Percentiles rank a stretch among this genome's conserved stretches.
Evolutionary conservation across 371 early-diverging fungal species (phyloP).

Genomic region (Mucor velutinosus): DNA sequence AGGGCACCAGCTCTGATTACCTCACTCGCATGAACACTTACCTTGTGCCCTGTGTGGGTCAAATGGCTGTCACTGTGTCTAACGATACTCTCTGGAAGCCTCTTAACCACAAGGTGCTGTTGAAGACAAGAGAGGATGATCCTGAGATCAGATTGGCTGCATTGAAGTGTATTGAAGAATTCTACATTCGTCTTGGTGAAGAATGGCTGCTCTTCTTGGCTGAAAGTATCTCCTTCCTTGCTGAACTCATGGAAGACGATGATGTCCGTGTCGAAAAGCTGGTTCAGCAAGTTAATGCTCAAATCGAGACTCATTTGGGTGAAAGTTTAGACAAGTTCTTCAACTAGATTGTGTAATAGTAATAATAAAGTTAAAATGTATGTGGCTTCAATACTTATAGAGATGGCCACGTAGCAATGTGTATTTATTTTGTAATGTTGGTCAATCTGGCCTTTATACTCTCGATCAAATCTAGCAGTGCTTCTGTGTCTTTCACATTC

Average conservation of each 20-base stretch:
- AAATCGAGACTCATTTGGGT: constrained; percentile 88
- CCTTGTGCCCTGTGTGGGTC: constrained; percentile 81
- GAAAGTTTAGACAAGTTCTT: constrained; percentile 84
- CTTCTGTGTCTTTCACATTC: constrained; percentile 14
- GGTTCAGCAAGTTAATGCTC: constrained; percentile 81
- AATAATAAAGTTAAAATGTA: constrained; percentile 4
- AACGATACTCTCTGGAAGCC: constrained; percentile 89
- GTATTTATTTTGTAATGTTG: background rate
- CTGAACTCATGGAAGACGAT: constrained; percentile 92
- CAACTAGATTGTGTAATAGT: constrained; percentile 43
- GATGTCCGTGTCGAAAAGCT: constrained; percentile 77
- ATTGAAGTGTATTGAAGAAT: constrained; percentile 72
- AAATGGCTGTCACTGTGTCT: constrained; percentile 79
- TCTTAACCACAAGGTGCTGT: constrained; percentile 78
- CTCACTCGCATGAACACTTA: constrained; percentile 59
- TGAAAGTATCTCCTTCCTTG: constrained; percentile 94
- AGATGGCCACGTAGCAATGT: background rate
- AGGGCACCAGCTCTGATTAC: constrained; percentile 47
- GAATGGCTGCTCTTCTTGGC: constrained; percentile 90
- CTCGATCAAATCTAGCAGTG: constrained; percentile 12
- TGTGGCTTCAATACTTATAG: background rate
- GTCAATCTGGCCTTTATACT: background rate
- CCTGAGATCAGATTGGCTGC: constrained; percentile 79
- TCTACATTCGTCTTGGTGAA: constrained; percentile 87
- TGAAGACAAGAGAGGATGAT: constrained; percentile 74